These are phyloP conservation scores for Paramecium octaurelia DNA, from an alignment of 73 alveolate genomes.

Conservation along the genomic window DNA sequence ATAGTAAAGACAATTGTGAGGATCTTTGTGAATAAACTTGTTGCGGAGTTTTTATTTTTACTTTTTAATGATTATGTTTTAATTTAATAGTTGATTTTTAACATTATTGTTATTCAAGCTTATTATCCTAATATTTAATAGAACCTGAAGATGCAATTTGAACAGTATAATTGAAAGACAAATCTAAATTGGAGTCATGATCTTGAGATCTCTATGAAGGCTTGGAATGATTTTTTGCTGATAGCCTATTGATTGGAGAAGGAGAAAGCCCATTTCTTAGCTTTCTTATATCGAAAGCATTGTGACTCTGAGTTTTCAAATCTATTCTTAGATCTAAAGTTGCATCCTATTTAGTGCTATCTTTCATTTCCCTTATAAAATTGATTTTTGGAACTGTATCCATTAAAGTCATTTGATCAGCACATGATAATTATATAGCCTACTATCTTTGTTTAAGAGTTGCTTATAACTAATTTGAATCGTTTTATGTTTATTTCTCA, in stretches of 20 bases:
- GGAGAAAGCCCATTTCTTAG: neutral
- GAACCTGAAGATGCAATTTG: neutral
- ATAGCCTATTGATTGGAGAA: neutral
- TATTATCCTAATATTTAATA: neutral
- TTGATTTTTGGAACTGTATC: constrained; percentile 20
- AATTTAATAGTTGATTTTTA: neutral
- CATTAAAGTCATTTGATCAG: neutral
- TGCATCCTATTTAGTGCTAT: neutral
- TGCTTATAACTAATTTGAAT: neutral
- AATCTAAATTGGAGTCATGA: neutral
- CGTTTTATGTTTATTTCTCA: neutral
- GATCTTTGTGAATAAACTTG: neutral
- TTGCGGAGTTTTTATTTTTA: neutral
- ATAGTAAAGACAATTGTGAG: neutral
- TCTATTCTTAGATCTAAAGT: neutral
- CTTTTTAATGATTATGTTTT: neutral
- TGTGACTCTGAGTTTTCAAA: neutral
- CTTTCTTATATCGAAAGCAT: neutral
- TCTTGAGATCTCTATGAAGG: neutral
- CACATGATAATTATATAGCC: neutral
- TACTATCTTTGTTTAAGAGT: neutral
- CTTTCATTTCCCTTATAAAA: neutral
- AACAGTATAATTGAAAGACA: neutral
- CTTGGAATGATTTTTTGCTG: neutral
- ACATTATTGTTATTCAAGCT: neutral